A percentile compares a stretch with the other conserved stretches of the same genome.
Evolutionary conservation across 2,329 filamentous ascomycete genomes (phyloP).

Genomic region (Epichloe elymi): DNA sequence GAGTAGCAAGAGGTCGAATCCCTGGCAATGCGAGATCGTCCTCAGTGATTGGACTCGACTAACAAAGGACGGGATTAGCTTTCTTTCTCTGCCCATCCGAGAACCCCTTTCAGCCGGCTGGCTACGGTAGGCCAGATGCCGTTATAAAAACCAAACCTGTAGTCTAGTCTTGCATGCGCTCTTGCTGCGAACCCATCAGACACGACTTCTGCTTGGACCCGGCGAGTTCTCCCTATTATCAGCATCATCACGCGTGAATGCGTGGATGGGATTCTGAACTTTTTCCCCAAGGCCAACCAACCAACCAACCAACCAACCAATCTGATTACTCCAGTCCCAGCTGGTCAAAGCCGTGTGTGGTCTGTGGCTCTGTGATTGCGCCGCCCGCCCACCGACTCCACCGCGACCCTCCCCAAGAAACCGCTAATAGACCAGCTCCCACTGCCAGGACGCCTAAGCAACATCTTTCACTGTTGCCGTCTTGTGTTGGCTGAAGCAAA

Average conservation of each 20-base stretch:
- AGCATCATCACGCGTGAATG: not conserved
- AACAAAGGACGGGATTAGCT: not conserved
- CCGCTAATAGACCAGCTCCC: not conserved
- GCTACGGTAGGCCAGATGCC: too few relatives aligned
- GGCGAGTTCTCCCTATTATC: not conserved
- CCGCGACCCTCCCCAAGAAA: constrained; percentile 2
- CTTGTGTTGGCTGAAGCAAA: constrained; percentile 6
- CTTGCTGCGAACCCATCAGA: not conserved
- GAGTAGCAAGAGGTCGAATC: not conserved
- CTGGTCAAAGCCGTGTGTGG: too few relatives aligned
- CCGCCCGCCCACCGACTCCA: constrained; percentile 3
- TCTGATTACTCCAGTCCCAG: not conserved
- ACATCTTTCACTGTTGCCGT: not conserved
- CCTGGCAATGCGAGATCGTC: not conserved
- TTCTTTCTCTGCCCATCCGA: not conserved
- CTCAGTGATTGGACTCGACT: not conserved
- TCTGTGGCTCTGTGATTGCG: too few relatives aligned
- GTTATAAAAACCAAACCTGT: not conserved
- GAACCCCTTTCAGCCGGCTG: not conserved
- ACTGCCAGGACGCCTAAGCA: constrained; percentile 2
- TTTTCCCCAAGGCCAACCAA: not conserved
- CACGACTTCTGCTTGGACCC: not conserved
- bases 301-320: not conserved
- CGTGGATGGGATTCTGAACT: not conserved
- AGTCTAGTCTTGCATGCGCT: not conserved